Conservation (phyloP, 805 yeast genomes). For the Brettanomyces nanus region DNA sequence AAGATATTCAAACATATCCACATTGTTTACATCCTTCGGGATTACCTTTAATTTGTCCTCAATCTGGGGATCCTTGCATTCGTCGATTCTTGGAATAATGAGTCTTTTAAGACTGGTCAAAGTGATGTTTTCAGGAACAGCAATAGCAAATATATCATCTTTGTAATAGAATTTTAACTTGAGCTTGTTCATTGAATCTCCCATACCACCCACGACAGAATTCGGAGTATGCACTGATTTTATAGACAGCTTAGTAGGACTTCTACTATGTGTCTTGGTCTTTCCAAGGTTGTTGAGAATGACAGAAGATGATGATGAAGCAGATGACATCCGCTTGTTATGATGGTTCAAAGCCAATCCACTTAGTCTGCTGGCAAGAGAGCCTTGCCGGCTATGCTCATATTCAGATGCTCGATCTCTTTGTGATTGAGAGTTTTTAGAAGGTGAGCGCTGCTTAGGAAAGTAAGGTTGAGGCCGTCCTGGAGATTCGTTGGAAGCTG, state of each 20-base stretch:
- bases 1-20: conserved; percentile 14
- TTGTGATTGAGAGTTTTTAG: conserved; percentile 32
- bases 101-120: conserved; percentile 19
- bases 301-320: conserved; percentile 5
- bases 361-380: conserved; percentile 16
- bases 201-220: background rate
- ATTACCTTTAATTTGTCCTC: conserved; percentile 17
- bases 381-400: conserved; percentile 22
- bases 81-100: conserved; percentile 25
- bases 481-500: background rate
- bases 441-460: conserved; percentile 4
- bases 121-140: conserved; percentile 19
- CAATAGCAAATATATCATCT: conserved; percentile 73
- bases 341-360: conserved; percentile 12
- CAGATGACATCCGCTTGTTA: conserved; percentile 3
- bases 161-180: conserved; percentile 72
- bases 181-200: conserved; percentile 27
- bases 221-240: background rate
- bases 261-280: background rate
- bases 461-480: background rate
- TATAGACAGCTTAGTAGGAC: background rate
- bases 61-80: conserved; percentile 18
- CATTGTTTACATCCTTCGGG: conserved; percentile 22
- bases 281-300: background rate
- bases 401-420: conserved; percentile 47